phyloP scores from a whole-genome alignment of 179 eudicot species.

The Beta lomatogona region DNA sequence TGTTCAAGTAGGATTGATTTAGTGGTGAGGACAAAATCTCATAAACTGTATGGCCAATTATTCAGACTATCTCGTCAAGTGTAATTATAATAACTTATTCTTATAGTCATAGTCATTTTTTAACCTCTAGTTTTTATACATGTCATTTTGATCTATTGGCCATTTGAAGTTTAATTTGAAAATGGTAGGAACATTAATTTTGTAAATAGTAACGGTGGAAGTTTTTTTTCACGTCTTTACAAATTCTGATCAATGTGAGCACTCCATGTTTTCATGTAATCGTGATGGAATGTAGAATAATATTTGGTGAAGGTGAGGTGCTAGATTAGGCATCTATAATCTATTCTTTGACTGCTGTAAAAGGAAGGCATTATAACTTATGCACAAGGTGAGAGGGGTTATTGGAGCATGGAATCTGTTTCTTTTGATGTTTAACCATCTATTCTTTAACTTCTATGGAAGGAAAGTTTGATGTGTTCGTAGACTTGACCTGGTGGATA shows the following conservation, averaged over 20 bases:
- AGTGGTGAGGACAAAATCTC: background rate
- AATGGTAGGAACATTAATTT: background rate
- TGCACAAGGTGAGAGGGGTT: conserved; percentile 12
- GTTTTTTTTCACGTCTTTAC: background rate
- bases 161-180: background rate
- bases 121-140: no score
- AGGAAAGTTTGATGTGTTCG: background rate
- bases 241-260: background rate
- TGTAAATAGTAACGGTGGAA: background rate
- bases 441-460: conserved; percentile 2
- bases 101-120: background rate
- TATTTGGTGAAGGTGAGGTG: background rate
- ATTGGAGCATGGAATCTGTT: conserved; percentile 4
- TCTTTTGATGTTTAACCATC: background rate
- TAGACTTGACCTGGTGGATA: background rate
- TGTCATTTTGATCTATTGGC: no score
- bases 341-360: conserved; percentile 12
- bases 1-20: background rate
- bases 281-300: background rate
- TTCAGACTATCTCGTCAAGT: background rate
- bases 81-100: background rate
- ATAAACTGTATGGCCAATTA: background rate
- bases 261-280: background rate
- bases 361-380: conserved; percentile 24
- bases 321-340: background rate